Evolutionary conservation across 768 basidiomycete species (phyloP).

Genomic region (Pholiota conissans): DNA sequence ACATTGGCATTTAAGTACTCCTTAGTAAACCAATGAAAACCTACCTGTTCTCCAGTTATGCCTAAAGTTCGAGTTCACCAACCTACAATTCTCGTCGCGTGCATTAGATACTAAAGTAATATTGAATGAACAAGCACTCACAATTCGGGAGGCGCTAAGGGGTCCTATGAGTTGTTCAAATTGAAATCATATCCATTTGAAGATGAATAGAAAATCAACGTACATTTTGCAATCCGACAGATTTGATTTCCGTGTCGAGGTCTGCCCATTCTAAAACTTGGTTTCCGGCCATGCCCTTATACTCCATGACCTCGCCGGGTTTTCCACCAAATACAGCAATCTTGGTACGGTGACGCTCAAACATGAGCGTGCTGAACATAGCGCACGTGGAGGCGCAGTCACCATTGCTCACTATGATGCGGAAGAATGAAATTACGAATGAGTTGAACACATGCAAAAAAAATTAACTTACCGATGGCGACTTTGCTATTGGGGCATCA

Average conservation of each 20-base stretch:
- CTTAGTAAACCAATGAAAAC: slow-evolving; percentile 2
- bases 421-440: not conserved
- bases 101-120: not conserved
- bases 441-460: not conserved
- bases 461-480: slow-evolving; percentile 37
- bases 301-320: slow-evolving; percentile 49
- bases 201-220: slow-evolving; percentile 10
- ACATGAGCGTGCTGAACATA: slow-evolving; percentile 63
- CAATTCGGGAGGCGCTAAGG: slow-evolving; percentile 43
- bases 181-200: not conserved
- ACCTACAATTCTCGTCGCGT: slow-evolving; percentile 20
- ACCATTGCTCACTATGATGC: slow-evolving; percentile 40
- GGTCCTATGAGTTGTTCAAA: slow-evolving; percentile 27
- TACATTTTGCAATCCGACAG: slow-evolving; percentile 50
- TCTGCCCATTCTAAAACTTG: slow-evolving; percentile 64
- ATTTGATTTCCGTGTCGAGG: slow-evolving; percentile 62
- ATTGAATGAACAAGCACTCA: slow-evolving; percentile 25
- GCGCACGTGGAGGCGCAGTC: slow-evolving; percentile 64
- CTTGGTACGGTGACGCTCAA: slow-evolving; percentile 51
- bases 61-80: slow-evolving; percentile 46
- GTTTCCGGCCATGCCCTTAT: slow-evolving; percentile 62
- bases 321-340: slow-evolving; percentile 60
- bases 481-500: slow-evolving; percentile 40
- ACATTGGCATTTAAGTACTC: not conserved
- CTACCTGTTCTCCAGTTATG: slow-evolving; percentile 51